Base-by-base conservation (phyloP, 306 rosid species). In the Dryas octopetala region DNA sequence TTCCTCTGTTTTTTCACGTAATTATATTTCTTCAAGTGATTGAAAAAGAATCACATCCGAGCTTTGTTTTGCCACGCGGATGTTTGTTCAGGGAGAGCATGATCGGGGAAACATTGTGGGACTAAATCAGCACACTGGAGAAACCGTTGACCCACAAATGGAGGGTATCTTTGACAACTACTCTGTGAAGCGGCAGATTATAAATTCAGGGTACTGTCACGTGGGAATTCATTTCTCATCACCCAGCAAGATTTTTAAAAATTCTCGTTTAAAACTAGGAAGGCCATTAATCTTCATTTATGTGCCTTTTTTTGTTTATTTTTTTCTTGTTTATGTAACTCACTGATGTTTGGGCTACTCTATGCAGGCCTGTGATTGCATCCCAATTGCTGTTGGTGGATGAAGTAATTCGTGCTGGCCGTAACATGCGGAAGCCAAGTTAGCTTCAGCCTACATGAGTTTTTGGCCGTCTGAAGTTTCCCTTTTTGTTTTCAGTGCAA, bases 391-490 rank as follows among this genome's bases (percentile, higher is more conserved):
- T 95, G 55, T 78, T 95, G 90, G 99, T 95, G 51, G 99, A 95
- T 73, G 99, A 95, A 89, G 97, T 95, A 13, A 92, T 95, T 67
- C 97, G 99, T 32, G 99, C 97, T n/a, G 99, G 99, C 50, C 93
- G 93, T 5, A 95, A 95, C 55, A 95, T 95, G 97, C 75, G 97
- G 75, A 95, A 92, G 80, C 99, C 99, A 54, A 88, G 41, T 13
- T 95, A 90, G 82, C 32, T 49, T 55, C 46, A 11, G 44, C 26
- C 0, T 12, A 61, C 54, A 17, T 32, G 38, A 32, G 1, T 57
- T 41, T 64, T 53, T 46, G 48, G 40, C 60, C 4, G 5, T 45
- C 10, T 23, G 78, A 72, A 58, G 63, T 14, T 67, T 79, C 59
- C 44, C 64, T 45, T 61, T 65, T 73, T 74, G 70, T 45, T 71